phyloP scores from a whole-genome alignment of 192 early-diverging fungal species.

The Backusella macrospora region DNA sequence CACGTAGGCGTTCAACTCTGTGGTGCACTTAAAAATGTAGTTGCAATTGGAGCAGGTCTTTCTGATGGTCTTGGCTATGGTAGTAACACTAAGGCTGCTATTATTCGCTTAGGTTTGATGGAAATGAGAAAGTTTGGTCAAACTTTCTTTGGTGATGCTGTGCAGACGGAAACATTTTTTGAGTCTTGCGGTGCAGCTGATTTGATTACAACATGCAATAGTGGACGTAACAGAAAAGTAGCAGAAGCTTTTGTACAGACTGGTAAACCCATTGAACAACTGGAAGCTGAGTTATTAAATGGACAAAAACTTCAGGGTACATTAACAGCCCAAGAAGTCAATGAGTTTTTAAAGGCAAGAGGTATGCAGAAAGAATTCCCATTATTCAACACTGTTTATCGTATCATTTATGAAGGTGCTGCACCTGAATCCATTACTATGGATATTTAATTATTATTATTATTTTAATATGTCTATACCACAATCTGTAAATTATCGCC shows the following conservation, averaged over 20 bases:
- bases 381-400: constrained; percentile 86
- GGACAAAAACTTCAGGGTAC: constrained; percentile 98
- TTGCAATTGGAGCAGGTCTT: constrained; percentile 91
- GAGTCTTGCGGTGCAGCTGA: constrained; percentile 97
- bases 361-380: constrained; percentile 53
- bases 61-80: constrained; percentile 80
- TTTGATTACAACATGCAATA: constrained; percentile 92
- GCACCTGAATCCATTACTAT: constrained; percentile 29
- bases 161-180: constrained; percentile 91
- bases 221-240: constrained; percentile 88
- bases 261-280: constrained; percentile 85
- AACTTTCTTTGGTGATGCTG: constrained; percentile 65
- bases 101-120: constrained; percentile 90
- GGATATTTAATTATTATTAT: too few relatives aligned
- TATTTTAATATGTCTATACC: too few relatives aligned
- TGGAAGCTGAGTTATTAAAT: constrained; percentile 89
- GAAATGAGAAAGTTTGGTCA: constrained; percentile 94
- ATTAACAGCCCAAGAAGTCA: constrained; percentile 84
- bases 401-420: constrained; percentile 77
- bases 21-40: constrained; percentile 95
- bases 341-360: constrained; percentile 71
- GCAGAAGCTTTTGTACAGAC: constrained; percentile 88
- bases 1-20: constrained; percentile 93
- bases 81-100: constrained; percentile 95
- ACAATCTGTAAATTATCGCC: too few relatives aligned